Evolutionary conservation across 768 basidiomycete species (phyloP).

Genomic region (Sporobolomyces pararoseus): DNA sequence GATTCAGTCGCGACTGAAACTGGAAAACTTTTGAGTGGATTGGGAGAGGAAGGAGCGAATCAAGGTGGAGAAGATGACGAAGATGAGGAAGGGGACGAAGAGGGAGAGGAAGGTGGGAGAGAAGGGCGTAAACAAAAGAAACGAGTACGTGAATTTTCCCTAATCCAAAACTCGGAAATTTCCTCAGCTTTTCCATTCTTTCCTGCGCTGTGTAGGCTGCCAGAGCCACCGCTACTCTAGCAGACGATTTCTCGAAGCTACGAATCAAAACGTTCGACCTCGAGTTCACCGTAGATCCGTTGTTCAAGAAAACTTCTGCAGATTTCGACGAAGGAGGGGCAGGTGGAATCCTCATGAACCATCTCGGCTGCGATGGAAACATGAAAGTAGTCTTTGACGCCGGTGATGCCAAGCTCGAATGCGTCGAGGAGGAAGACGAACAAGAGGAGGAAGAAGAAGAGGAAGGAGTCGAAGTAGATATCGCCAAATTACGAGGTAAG

Average conservation of each 20-base stretch:
- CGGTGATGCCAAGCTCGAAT: slow-evolving; percentile 33
- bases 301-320: slow-evolving; percentile 95
- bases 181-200: background rate
- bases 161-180: too few relatives aligned
- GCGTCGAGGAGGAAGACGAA: slow-evolving; percentile 24
- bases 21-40: slow-evolving; percentile 85
- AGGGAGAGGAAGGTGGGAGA: slow-evolving; percentile 61
- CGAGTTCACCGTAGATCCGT: slow-evolving; percentile 91
- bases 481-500: slow-evolving; percentile 17
- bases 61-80: slow-evolving; percentile 51
- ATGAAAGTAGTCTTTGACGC: slow-evolving; percentile 76
- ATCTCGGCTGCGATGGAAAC: slow-evolving; percentile 76
- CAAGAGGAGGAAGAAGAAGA: slow-evolving; percentile 1
- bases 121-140: slow-evolving; percentile 64
- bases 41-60: slow-evolving; percentile 58
- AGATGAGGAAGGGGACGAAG: slow-evolving; percentile 64
- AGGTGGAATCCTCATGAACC: slow-evolving; percentile 93
- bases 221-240: slow-evolving; percentile 64
- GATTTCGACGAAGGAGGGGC: slow-evolving; percentile 99
- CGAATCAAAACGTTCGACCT: slow-evolving; percentile 89
- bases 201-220: background rate
- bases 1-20: slow-evolving; percentile 96
- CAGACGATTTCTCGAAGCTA: slow-evolving; percentile 73
- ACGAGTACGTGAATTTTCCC: slow-evolving; percentile 47
- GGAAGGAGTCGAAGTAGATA: slow-evolving; percentile 16